Base-by-base conservation (phyloP, 257 asterid genomes). In the Solanum commersonii region DNA sequence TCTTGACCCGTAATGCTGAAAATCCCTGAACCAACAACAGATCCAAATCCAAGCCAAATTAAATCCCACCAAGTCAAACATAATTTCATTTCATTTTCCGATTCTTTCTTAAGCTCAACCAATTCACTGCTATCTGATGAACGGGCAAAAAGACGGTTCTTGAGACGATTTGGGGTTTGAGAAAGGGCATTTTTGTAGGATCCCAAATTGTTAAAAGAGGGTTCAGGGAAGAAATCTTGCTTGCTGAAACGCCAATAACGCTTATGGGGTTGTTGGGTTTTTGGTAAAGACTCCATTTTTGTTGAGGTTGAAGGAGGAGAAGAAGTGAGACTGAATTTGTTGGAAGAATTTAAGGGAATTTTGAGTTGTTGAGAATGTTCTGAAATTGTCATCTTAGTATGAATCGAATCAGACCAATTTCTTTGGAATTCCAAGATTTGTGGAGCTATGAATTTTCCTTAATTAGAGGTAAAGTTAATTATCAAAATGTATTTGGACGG, bases 61-160 rank as follows among this genome's bases (percentile, higher is more conserved):
- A 97, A 92, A 91, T 97, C 99, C 98, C 98, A 97, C 99, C 98
- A 97, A 5, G 98, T 96, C 23, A 97, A 94, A 90, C 98, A 95
- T n/a, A 84, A 84, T 84, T 90, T 91, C 98, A 97, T 93, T 65
- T 93, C 93, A 71, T 96, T 89, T 86, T 97, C 98, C 5, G 98
- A 95, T 65, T 95, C 95, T 40, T 91, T 92, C 90, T 91, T 92
- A 87, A 92, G 89, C 31, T 87, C 91, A 44, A 96, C 49, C 29
- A 95, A 92, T 90, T 97, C 99, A 5, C 68, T 77, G 68, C 90
- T 74, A 15, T 97, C 99, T 52, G 96, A 89, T 49, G 98, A 92
- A 65, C 98, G 97, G 74, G 90, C 90, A 40, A 95, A 87, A 34
- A 97, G 82, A 65, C 99, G 98, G 90, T 97, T 95, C 86, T 89